Percentiles rank a stretch among this genome's conserved stretches.
These are phyloP conservation scores for Penstemon eatonii DNA, from an alignment of 257 asterid genomes.

Conservation along the genomic window DNA sequence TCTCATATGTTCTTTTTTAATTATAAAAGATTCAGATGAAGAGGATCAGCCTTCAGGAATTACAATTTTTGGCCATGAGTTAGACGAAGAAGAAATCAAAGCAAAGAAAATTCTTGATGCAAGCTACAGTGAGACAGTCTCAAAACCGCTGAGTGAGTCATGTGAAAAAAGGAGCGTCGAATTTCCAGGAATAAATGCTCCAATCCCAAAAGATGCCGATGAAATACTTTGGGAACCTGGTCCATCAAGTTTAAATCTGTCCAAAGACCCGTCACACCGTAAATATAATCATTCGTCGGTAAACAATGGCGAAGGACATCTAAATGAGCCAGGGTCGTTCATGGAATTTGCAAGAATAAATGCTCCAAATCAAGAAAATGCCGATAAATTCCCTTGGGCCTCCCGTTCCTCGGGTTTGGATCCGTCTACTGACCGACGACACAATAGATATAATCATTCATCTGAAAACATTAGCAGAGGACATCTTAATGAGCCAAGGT, in stretches of 20 bases:
- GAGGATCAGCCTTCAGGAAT: constrained; percentile 90
- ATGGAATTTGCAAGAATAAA: not conserved
- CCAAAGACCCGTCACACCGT: constrained; percentile 48
- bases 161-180: constrained; percentile 62
- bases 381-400: not conserved
- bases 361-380: too few relatives aligned
- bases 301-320: constrained; percentile 37
- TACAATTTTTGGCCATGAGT: constrained; percentile 79
- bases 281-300: constrained; percentile 46
- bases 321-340: constrained; percentile 27
- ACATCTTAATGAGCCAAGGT: not conserved
- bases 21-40: constrained; percentile 46
- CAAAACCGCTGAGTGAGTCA: constrained; percentile 25
- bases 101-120: constrained; percentile 73
- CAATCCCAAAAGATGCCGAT: constrained; percentile 80
- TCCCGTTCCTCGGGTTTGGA: not conserved
- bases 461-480: constrained; percentile 13
- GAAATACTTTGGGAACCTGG: constrained; percentile 66
- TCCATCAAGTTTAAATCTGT: constrained; percentile 32
- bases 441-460: not conserved
- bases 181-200: constrained; percentile 94
- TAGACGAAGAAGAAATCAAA: constrained; percentile 48
- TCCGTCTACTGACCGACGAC: not conserved
- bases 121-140: constrained; percentile 13
- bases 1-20: constrained; percentile 14